Conservation (phyloP, 345 rosid species). For the Camelina laxa region DNA sequence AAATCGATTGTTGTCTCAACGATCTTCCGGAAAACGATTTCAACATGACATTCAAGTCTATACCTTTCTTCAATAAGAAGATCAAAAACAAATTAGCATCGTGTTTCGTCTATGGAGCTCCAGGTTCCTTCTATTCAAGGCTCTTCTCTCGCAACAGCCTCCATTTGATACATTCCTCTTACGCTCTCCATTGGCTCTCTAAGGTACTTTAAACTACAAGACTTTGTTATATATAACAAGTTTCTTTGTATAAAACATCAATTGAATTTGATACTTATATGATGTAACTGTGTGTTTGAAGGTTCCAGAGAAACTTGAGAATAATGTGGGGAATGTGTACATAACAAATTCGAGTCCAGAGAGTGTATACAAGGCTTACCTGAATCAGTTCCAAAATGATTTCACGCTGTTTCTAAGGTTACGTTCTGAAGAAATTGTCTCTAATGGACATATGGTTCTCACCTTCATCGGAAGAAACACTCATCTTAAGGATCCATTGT, state of each 20-base stretch:
- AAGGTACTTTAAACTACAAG: constrained; percentile 24
- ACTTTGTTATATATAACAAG: no score
- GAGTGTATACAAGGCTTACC: constrained; percentile 46
- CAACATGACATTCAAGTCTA: constrained; percentile 44
- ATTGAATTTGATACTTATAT: no score
- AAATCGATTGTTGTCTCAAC: constrained; percentile 51
- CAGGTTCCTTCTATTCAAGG: constrained; percentile 59
- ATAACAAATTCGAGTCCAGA: constrained; percentile 46
- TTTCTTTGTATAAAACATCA: no score
- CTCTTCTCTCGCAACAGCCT: constrained; percentile 49
- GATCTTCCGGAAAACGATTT: constrained; percentile 60
- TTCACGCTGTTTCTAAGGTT: constrained; percentile 50
- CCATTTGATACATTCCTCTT: constrained; percentile 52
- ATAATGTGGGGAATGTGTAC: constrained; percentile 36
- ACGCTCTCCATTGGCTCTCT: constrained; percentile 52
- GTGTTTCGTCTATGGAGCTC: constrained; percentile 48
- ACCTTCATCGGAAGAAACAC: constrained; percentile 46
- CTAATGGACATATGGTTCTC: constrained; percentile 53
- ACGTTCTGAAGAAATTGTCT: constrained; percentile 51
- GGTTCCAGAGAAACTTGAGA: constrained; percentile 44
- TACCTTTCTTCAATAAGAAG: constrained; percentile 27
- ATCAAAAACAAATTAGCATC: constrained; percentile 14
- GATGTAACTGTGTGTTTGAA: background rate
- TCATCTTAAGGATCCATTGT: constrained; percentile 27
- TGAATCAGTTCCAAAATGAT: constrained; percentile 53